Evolutionary conservation across 164 flowering plant species (phyloP).

Genomic region (Chimonanthus salicifolius): DNA sequence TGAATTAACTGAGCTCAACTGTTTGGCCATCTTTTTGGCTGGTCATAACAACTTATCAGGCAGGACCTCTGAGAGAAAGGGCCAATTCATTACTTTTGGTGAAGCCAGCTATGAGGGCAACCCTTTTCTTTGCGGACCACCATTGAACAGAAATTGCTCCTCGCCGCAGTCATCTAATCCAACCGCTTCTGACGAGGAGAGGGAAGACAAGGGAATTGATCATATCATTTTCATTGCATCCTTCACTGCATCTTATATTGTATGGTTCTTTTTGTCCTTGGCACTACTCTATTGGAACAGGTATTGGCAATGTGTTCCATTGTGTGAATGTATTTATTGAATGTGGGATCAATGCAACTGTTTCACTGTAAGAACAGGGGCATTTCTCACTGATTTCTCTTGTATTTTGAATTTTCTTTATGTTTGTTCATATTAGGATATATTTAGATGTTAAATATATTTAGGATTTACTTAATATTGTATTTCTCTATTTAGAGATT

Average conservation of each 20-base stretch:
- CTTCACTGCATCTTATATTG: constrained; percentile 1
- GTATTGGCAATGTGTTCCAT: no score
- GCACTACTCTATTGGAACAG: no score
- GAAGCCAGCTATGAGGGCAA: not conserved
- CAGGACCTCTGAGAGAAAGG: not conserved
- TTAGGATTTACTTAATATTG: no score
- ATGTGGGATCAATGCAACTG: no score
- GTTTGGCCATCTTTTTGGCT: not conserved
- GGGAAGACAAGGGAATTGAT: not conserved
- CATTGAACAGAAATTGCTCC: constrained; percentile 4
- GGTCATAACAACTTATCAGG: not conserved
- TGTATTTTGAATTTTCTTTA: no score
- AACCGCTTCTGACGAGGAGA: not conserved
- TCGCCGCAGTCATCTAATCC: not conserved
- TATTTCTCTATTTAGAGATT: no score
- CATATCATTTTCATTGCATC: not conserved
- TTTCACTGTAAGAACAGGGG: no score
- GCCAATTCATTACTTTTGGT: not conserved
- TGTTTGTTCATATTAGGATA: no score
- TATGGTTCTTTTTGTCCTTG: not conserved
- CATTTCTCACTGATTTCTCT: no score
- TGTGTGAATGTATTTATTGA: no score
- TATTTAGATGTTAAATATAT: no score
- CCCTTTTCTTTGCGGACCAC: not conserved
- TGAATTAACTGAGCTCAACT: not conserved